A percentile compares a stretch with the other conserved stretches of the same genome.
phyloP scores from a whole-genome alignment of 768 basidiomycete species.

The Lactifluus pinguis region DNA sequence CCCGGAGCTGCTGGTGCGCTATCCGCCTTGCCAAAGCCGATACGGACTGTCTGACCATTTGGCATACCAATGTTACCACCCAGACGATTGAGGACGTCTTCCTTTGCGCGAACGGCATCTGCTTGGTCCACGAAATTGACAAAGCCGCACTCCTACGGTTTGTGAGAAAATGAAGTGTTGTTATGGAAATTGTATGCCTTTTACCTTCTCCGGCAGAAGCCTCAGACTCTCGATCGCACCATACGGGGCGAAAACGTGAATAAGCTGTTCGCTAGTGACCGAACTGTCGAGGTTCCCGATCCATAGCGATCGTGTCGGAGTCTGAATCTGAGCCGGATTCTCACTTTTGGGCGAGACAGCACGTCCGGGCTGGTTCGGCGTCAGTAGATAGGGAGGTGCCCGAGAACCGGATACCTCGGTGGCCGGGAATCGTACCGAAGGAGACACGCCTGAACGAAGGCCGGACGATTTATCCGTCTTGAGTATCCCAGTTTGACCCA shows the following conservation, averaged over 20 bases:
- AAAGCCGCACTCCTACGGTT: conserved; percentile 88
- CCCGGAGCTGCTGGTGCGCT: conserved; percentile 89
- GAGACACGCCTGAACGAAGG: conserved; percentile 9
- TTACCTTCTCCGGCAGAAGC: conserved; percentile 92
- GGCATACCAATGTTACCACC: conserved; percentile 92
- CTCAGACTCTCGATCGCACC: conserved; percentile 95
- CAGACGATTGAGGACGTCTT: conserved; percentile 92
- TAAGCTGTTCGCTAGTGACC: conserved; percentile 89
- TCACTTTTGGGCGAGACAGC: conserved; percentile 82
- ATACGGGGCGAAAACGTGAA: conserved; percentile 92
- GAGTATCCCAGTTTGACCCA: conserved; percentile 18
- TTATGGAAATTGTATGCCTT: conserved; percentile 4
- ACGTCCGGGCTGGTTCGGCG: conserved; percentile 57
- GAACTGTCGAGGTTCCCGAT: conserved; percentile 96
- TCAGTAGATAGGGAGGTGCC: conserved; percentile 57
- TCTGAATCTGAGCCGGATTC: conserved; percentile 70
- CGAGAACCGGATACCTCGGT: conserved; percentile 26
- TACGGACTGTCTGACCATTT: conserved; percentile 91
- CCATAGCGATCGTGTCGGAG: conserved; percentile 94
- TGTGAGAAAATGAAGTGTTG: background rate
- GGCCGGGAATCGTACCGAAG: conserved; percentile 19
- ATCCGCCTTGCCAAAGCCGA: conserved; percentile 97
- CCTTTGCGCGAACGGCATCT: conserved; percentile 96
- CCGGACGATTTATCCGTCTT: conserved; percentile 29
- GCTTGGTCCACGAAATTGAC: conserved; percentile 96